Evolutionary conservation across 2,329 filamentous ascomycete genomes (phyloP).

Genomic region (Clathrospora elynae): DNA sequence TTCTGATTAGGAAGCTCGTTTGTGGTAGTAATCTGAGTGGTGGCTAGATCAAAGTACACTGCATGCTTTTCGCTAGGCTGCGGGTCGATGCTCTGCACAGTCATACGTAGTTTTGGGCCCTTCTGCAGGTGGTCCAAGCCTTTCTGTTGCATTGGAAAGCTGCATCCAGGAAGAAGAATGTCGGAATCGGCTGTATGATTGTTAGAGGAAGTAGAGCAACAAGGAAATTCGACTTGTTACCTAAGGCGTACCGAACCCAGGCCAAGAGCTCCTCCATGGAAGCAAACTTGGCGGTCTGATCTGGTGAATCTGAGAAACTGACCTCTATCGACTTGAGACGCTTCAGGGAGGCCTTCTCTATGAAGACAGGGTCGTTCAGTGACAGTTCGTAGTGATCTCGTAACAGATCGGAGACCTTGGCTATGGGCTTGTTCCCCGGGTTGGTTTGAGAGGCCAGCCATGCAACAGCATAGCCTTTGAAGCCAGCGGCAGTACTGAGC

Average conservation of each 20-base stretch:
- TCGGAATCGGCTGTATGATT: conserved; percentile 63
- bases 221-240: conserved; percentile 24
- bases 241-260: conserved; percentile 40
- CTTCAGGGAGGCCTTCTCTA: conserved; percentile 56
- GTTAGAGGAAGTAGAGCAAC: conserved; percentile 12
- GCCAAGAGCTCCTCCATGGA: conserved; percentile 37
- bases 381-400: conserved; percentile 74
- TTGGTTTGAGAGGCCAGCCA: conserved; percentile 61
- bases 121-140: conserved; percentile 59
- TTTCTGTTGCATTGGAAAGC: conserved; percentile 63
- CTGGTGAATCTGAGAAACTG: conserved; percentile 25
- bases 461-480: conserved; percentile 63
- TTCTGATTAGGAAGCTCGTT: conserved; percentile 14
- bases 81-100: conserved; percentile 60
- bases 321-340: conserved; percentile 40
- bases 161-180: conserved; percentile 70
- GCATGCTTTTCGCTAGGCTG: conserved; percentile 31
- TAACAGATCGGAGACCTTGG: conserved; percentile 72
- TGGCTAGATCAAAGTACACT: conserved; percentile 39
- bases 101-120: conserved; percentile 60
- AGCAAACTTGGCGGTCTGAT: conserved; percentile 26
- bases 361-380: conserved; percentile 60
- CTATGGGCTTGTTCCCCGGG: conserved; percentile 45
- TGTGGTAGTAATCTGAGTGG: conserved; percentile 29
- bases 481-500: conserved; percentile 52